Evolutionary conservation across 2,329 filamentous ascomycete species (phyloP).

Genomic region (Seiridium unicorne): DNA sequence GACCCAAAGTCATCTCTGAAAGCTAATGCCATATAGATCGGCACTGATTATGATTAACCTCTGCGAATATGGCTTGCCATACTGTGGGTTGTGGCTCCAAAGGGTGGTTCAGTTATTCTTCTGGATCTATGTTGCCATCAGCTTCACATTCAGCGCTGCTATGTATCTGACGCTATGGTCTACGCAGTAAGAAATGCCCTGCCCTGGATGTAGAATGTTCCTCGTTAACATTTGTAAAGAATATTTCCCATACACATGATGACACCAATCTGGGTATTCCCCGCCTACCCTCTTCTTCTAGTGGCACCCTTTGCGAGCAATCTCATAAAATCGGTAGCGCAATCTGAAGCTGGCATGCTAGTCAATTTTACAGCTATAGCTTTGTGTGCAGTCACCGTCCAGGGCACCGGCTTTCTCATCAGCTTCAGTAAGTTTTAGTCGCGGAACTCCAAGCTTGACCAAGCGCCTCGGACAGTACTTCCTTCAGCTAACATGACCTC

Average conservation of each 20-base stretch:
- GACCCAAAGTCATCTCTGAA: too few species aligned
- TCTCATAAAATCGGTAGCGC: conserved; percentile 41
- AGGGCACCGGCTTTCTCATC: conserved; percentile 56
- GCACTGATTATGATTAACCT: conserved; percentile 78
- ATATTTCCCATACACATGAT: conserved; percentile 71
- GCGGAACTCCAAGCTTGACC: background rate
- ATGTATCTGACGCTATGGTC: conserved; percentile 75
- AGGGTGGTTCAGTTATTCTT: conserved; percentile 63
- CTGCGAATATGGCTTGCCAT: conserved; percentile 70
- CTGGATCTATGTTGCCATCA: conserved; percentile 70
- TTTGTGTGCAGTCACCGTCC: conserved; percentile 46
- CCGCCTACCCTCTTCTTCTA: conserved; percentile 77
- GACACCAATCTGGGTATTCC: conserved; percentile 88
- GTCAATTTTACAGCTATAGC: conserved; percentile 46
- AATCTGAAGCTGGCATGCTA: conserved; percentile 17
- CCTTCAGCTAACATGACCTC: background rate
- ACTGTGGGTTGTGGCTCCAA: conserved; percentile 61
- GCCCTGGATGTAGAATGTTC: background rate
- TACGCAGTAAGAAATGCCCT: conserved; percentile 41
- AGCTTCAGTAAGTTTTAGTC: conserved; percentile 45
- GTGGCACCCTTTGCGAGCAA: conserved; percentile 70
- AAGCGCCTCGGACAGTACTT: too few species aligned
- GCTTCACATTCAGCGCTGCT: conserved; percentile 64
- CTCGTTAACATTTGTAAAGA: conserved; percentile 23
- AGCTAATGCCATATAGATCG: conserved; percentile 43